Percentiles rank a stretch among this genome's conserved stretches.
phyloP scores from a whole-genome alignment of 2,329 filamentous ascomycete genomes.

The Colletotrichum costaricense region DNA sequence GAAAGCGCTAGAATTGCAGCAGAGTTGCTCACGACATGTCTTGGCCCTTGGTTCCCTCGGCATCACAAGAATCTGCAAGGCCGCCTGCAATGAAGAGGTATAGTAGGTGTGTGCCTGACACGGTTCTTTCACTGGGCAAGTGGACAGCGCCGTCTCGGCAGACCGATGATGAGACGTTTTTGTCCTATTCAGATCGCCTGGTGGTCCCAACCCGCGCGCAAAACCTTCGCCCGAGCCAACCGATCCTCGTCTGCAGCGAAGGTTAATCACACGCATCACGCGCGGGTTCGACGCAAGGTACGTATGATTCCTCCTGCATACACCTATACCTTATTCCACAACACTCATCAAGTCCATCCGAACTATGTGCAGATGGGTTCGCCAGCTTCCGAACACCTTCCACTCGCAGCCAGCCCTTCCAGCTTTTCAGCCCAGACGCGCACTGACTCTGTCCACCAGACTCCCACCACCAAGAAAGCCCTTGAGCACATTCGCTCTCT shows the following conservation, averaged over 20 bases:
- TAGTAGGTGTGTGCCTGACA: neutral
- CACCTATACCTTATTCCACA: neutral
- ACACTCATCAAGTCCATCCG: constrained; percentile 23
- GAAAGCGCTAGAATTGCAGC: neutral
- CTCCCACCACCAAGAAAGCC: constrained; percentile 41
- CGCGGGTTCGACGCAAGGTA: neutral
- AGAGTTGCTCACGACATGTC: neutral
- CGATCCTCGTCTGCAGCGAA: constrained; percentile 13
- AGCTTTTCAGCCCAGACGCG: constrained; percentile 9
- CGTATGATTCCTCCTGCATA: neutral
- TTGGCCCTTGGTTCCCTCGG: neutral
- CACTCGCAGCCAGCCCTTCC: neutral
- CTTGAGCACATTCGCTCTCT: constrained; percentile 41
- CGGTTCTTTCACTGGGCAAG: neutral
- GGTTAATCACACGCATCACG: neutral
- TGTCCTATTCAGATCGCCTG: constrained; percentile 14
- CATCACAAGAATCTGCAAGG: neutral
- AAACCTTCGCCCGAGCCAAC: constrained; percentile 18
- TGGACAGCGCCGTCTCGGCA: neutral
- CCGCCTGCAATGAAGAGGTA: too few relatives aligned
- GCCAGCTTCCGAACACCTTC: neutral
- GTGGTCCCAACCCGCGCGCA: neutral
- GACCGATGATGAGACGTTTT: neutral
- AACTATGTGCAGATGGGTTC: constrained; percentile 20
- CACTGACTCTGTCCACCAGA: constrained; percentile 22